Base-by-base conservation (phyloP, 345 rosid genomes). In the Orychophragmus violaceus region DNA sequence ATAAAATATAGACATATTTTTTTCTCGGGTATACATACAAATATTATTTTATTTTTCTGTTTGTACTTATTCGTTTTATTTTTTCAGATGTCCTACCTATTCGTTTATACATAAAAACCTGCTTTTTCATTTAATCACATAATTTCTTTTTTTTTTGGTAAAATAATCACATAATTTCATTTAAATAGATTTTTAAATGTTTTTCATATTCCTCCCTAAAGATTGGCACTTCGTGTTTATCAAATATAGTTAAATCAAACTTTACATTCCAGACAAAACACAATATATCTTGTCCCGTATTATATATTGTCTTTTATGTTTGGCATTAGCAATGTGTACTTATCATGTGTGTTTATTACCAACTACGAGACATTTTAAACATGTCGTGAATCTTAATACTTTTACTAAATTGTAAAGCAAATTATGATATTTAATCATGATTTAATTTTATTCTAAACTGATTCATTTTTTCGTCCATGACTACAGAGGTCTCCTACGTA, bases 281-380 rank as follows among this genome's bases (percentile, higher is more conserved):
- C 50, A 51, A 58, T 23, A 59, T 27, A 58, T n/a, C 13, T n/a
- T 52, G 13, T 6, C 35, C 56, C 21, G 4, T 13, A 35, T 48
- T 59, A 66, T 49, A 8, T 13, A 35, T 48, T 59, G 73, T 49
- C 51, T 18, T 36, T 25, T 68, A 25, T 48, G 22, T 59, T 13
- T 49, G 58, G 49, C 49, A 52, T 22, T n/a, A 8, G 21, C 19
- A 27, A 52, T 14, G 39, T 14, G 39, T 8, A 8, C 49, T 5
- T 25, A 17, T 25, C 28, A 35, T 35, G 29, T 48, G 59, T 60
- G 44, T 37, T 50, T 59, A 27, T 35, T 46, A 25, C 50, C 56
- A 23, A 68, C 28, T 59, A 68, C 8, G 29, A 45, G 29, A 18
- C 30, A 49, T 35, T 46, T 39, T 45, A 39, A 51, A 51, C 9